A percentile compares a stretch with the other conserved stretches of the same genome.
Conservation (phyloP, 306 rosid genomes). For the Pyrus pyrifolia region DNA sequence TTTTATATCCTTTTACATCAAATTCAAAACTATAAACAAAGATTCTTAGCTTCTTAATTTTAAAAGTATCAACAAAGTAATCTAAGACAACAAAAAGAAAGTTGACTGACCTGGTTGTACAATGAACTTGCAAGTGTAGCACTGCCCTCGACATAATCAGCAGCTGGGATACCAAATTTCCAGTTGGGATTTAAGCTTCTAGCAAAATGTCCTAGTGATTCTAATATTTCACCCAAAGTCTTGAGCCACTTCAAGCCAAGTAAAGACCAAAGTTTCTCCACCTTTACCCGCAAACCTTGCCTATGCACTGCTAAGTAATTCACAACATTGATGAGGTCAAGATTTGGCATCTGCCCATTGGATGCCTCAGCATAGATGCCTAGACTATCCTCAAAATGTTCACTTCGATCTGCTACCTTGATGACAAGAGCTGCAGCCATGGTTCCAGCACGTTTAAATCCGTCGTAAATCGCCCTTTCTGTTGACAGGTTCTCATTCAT, state of each 20-base stretch:
- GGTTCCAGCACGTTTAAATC: conserved; percentile 89
- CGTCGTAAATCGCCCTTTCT: conserved; percentile 37
- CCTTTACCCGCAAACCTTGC: conserved; percentile 72
- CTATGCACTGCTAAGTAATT: conserved; percentile 78
- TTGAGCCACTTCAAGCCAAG: conserved; percentile 59
- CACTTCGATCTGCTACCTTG: conserved; percentile 56
- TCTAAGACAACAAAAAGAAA: neutral
- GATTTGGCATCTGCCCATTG: conserved; percentile 96
- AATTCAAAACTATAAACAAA: neutral
- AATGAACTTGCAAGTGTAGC: conserved; percentile 93
- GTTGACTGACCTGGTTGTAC: conserved; percentile 66
- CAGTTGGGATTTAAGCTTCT: conserved; percentile 62
- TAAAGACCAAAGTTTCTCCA: conserved; percentile 63
- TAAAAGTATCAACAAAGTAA: neutral
- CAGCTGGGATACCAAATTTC: conserved; percentile 86
- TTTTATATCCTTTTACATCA: neutral
- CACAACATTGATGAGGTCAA: conserved; percentile 87
- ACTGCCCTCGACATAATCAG: conserved; percentile 77
- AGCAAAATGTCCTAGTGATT: conserved; percentile 52
- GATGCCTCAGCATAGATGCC: conserved; percentile 83
- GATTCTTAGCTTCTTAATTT: no score
- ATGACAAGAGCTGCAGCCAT: conserved; percentile 92
- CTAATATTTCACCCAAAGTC: conserved; percentile 63
- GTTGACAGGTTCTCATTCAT: conserved; percentile 25
- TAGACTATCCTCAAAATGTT: conserved; percentile 64